A percentile compares a stretch with the other conserved stretches of the same genome.
These are phyloP conservation scores for Phaeoacremonium minimum DNA, from an alignment of 2,329 filamentous ascomycete genomes.

Conservation along the genomic window DNA sequence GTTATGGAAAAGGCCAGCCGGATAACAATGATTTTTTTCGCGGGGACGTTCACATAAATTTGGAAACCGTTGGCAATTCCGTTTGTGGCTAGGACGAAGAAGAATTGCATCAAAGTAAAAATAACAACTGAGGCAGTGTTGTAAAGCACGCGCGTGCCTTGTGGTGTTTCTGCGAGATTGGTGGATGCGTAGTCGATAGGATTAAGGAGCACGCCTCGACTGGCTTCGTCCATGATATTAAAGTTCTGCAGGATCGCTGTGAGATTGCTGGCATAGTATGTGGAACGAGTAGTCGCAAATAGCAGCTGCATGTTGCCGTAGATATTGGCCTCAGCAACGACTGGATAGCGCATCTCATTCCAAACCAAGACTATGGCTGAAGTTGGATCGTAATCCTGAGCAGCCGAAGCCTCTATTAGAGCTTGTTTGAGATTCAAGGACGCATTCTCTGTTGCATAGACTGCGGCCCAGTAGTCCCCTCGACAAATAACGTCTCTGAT, in stretches of 20 bases:
- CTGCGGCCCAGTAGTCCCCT: constrained; percentile 3
- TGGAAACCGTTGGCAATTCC: constrained; percentile 1
- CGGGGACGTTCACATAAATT: neutral
- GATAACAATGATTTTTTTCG: neutral
- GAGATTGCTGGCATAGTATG: constrained; percentile 2
- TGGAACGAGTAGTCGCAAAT: neutral
- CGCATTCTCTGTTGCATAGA: constrained; percentile 1
- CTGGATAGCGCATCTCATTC: neutral
- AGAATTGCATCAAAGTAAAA: constrained; percentile 2
- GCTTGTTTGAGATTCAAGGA: neutral
- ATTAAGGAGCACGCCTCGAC: neutral
- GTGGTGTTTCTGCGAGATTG: neutral
- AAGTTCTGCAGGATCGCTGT: neutral
- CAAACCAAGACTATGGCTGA: neutral
- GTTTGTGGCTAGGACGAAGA: constrained; percentile 2
- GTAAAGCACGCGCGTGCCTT: neutral
- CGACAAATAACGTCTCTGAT: constrained; percentile 1
- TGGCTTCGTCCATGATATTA: neutral
- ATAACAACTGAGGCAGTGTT: constrained; percentile 1
- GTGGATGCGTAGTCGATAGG: constrained; percentile 1
- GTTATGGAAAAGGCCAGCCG: constrained; percentile 17
- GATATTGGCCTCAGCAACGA: neutral
- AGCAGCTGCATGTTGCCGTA: neutral
- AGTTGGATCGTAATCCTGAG: neutral
- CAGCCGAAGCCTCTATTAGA: neutral